Base-by-base conservation (phyloP, 257 asterid genomes). In the Ocimum tenuiflorum region DNA sequence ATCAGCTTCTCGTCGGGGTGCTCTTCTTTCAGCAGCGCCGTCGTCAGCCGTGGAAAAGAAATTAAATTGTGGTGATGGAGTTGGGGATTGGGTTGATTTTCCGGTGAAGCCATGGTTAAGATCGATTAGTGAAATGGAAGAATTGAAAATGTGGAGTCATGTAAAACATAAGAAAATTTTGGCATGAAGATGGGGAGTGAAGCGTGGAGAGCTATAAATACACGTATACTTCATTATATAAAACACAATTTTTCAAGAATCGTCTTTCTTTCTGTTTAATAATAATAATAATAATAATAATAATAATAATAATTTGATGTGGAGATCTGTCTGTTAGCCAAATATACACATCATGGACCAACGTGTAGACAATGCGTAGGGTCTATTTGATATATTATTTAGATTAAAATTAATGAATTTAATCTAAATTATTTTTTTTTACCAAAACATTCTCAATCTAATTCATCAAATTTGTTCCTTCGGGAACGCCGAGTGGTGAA, bases 241-340 rank as follows among this genome's bases (percentile, higher is more conserved):
- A 46, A 29, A 31, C 0, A 10, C 6, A 6, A 11, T 23, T 58
- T 23, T 58, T 5, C 38, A 6, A 49, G 23, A 39, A 68, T 14
- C 10, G 0, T 18, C 23, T n/a, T 33, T 33, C 4, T 35, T 56
- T 17, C n/a, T 57, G 3, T 55, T 15, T 1, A 27, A 27, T 4
- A 1, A 27, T 7, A 1, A 27, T 31, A 31, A 3, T 31, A 1
- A 31, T 31, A 3, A 31, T 31, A 3, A 31, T 31, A 1, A 24
- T 24, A 1, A 24, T 24, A 1, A 24, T 24, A 1, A 24, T 10
- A n/a, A n/a, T 9, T 54, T 71, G 82, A 77, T 71, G 79, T 52
- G 43, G 81, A 82, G 68, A 79, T 76, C 81, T 61, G 78, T 78
- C 58, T 71, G 82, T 77, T 71, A 79, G 82, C 79, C 78, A 74